Evolutionary conservation across 495 filamentous ascomycete genomes (phyloP), one percentile per base, ranked within the genome.

Genomic region (Penicillium psychrofluorescens): DNA sequence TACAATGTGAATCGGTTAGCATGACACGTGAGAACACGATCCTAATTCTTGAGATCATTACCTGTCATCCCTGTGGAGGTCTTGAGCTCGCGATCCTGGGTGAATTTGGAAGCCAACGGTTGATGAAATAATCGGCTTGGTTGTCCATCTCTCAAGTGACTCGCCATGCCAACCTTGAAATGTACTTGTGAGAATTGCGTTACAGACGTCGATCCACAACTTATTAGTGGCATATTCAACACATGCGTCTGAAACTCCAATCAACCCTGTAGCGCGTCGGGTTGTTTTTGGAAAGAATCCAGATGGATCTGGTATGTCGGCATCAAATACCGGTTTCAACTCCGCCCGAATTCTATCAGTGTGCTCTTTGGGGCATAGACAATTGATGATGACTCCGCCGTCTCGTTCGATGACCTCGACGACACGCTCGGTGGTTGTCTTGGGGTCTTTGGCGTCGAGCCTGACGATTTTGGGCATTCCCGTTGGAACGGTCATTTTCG

Each of bases 391-490:
- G 8, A 40, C 38, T 5, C 38, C 38, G 0, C 38, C 38, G 14
- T 40, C 38, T 6, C 38, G 28, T 40, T 40, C 12, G 7, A 40
- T 9, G 4, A 22, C 4, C 22, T 22, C 22, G 22, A 22, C 22
- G 22, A 22, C 22, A 22, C 22, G 22, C 22, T 22, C 22, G 22
- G 22, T 22, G 22, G 22, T 22, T 22, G 22, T 22, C 22, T 22
- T 22, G 22, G 22, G 22, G 4, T 22, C 22, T 22, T 22, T 22
- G 22, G 22, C 22, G 22, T 34, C 41, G 44, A 11, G 13, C 8
- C 10, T 37, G 31, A 15, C 35, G 27, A 30, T 29, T 34, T 40
- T 35, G 38, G 42, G 34, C 47, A 45, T 50, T 5, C 16, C 37
- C 27, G 30, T 7, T 40, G 36, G 11, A n/a, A 34, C 3, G 27